A percentile compares a stretch with the other conserved stretches of the same genome.
Conservation (phyloP, 768 basidiomycete species). For the Mycena kentingensis region DNA sequence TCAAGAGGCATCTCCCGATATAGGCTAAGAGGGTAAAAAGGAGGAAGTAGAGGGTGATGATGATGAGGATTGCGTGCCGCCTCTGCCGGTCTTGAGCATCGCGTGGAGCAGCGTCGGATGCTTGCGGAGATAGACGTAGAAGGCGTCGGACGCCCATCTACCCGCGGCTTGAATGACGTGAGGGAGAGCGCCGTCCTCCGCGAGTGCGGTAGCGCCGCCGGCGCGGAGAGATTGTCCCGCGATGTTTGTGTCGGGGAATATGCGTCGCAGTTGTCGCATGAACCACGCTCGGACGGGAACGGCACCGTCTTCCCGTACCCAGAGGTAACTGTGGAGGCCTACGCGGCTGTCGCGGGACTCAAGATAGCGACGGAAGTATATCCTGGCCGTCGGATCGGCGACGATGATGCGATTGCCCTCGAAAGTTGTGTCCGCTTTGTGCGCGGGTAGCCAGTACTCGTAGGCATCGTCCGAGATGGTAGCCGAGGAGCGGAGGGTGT, state of each 20-base stretch:
- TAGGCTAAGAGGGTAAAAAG: no score
- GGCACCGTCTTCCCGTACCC: constrained; percentile 24
- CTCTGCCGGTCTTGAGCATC: no score
- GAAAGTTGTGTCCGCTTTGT: constrained; percentile 28
- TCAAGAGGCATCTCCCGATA: no score
- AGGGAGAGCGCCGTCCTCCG: constrained; percentile 26
- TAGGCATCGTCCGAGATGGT: not conserved
- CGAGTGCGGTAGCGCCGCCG: constrained; percentile 38
- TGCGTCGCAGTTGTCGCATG: constrained; percentile 17
- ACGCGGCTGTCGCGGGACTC: constrained; percentile 13
- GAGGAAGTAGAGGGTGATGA: no score
- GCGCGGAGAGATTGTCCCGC: constrained; percentile 36
- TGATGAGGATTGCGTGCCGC: no score
- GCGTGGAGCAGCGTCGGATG: constrained; percentile 30
- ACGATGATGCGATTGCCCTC: constrained; percentile 8
- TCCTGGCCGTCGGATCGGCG: not conserved
- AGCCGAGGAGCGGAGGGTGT: constrained; percentile 17
- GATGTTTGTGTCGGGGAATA: constrained; percentile 17
- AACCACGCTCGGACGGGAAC: constrained; percentile 34
- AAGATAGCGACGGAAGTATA: constrained; percentile 17
- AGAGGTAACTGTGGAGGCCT: constrained; percentile 25
- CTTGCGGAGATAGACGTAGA: constrained; percentile 35
- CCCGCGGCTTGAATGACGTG: constrained; percentile 35
- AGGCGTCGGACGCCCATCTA: constrained; percentile 37
- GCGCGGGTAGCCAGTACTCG: constrained; percentile 25